These are phyloP conservation scores for Draba incana DNA, from an alignment of 345 rosid species.

Conservation along the genomic window DNA sequence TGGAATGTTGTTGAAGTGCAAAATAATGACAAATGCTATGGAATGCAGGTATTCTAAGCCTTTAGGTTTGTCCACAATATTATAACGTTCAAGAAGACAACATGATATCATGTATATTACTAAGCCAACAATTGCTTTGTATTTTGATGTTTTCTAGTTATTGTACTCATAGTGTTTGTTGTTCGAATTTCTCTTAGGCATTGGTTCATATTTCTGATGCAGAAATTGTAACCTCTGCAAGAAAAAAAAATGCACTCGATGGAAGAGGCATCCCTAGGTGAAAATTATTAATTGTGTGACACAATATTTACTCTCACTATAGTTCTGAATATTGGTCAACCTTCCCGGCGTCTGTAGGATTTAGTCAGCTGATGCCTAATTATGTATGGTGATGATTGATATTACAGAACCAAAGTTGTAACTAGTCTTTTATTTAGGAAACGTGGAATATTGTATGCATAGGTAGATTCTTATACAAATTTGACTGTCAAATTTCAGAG, in stretches of 20 bases:
- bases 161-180: slow-evolving; percentile 26
- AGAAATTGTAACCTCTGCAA: slow-evolving; percentile 88
- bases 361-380: slow-evolving; percentile 3
- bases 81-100: no score
- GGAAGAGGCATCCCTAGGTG: slow-evolving; percentile 99
- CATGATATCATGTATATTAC: no score
- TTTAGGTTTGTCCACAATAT: no score
- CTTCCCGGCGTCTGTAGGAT: slow-evolving; percentile 17
- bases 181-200: slow-evolving; percentile 57
- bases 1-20: no score
- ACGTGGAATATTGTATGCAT: slow-evolving; percentile 2
- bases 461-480: slow-evolving; percentile 53
- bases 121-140: no score
- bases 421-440: background rate
- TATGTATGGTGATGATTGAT: slow-evolving; percentile 15
- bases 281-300: slow-evolving; percentile 65
- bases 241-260: slow-evolving; percentile 77
- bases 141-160: no score
- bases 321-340: slow-evolving; percentile 26
- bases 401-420: background rate
- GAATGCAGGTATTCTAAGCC: no score
- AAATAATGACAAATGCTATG: no score
- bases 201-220: slow-evolving; percentile 94
- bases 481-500: slow-evolving; percentile 97
- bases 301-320: slow-evolving; percentile 62